phyloP scores from a whole-genome alignment of 345 rosid species.

The Moricandia arvensis region DNA sequence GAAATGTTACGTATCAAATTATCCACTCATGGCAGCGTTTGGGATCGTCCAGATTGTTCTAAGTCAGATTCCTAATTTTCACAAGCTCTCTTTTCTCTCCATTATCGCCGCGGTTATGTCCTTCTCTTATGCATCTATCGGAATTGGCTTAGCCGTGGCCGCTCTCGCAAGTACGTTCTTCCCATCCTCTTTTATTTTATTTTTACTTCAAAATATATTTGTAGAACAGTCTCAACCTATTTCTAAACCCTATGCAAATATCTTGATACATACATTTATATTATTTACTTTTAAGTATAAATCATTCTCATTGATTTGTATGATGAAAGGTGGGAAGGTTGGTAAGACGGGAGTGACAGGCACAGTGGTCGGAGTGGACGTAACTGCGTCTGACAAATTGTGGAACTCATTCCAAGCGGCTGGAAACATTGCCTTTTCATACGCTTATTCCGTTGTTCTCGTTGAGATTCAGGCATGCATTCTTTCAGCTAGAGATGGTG shows the following conservation, averaged over 20 bases:
- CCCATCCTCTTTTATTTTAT: not conserved
- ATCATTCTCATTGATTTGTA: not conserved
- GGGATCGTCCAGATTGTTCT: conserved; percentile 64
- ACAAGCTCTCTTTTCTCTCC: conserved; percentile 84
- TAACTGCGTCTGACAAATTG: conserved; percentile 65
- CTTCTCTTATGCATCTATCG: conserved; percentile 72
- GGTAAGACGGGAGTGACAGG: conserved; percentile 61
- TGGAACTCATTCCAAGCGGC: conserved; percentile 76
- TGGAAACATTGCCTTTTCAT: conserved; percentile 87
- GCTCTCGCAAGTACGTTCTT: conserved; percentile 31
- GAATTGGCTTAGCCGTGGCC: conserved; percentile 77
- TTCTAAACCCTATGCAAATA: not conserved
- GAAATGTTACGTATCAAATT: conserved; percentile 51
- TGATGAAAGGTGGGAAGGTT: conserved; percentile 38
- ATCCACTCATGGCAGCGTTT: conserved; percentile 63
- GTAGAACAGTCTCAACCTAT: not conserved
- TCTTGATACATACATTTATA: not conserved
- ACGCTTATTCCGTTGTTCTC: conserved; percentile 68
- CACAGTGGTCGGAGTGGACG: conserved; percentile 56
- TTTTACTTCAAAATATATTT: not conserved
- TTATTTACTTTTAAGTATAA: not conserved
- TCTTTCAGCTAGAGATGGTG: not conserved
- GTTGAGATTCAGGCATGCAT: conserved; percentile 68
- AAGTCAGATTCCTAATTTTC: conserved; percentile 81
- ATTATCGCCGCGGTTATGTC: conserved; percentile 84